Percentiles rank a stretch among this genome's conserved stretches.
phyloP scores from a whole-genome alignment of 2,329 filamentous ascomycete genomes.

The Chaetomium olivaceum region DNA sequence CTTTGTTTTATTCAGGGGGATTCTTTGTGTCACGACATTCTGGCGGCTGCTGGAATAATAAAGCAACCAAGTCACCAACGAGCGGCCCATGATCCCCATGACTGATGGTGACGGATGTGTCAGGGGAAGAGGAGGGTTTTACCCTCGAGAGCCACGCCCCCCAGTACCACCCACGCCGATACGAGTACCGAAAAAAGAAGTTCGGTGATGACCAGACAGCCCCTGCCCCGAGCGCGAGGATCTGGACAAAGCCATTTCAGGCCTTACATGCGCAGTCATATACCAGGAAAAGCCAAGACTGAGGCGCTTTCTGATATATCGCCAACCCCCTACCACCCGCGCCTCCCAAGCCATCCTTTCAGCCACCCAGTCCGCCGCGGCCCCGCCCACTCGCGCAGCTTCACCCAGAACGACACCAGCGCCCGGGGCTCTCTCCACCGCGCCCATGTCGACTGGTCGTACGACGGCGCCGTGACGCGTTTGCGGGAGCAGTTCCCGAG shows the following conservation, averaged over 20 bases:
- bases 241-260: slow-evolving; percentile 59
- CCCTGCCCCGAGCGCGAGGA: slow-evolving; percentile 65
- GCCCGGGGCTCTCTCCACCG: no score
- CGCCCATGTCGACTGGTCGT: slow-evolving; percentile 31
- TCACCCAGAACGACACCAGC: no score
- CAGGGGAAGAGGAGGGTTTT: background rate
- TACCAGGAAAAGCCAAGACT: no score
- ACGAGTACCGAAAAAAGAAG: slow-evolving; percentile 34
- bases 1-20: background rate
- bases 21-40: no score
- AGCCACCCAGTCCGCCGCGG: slow-evolving; percentile 57
- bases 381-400: no score
- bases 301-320: background rate
- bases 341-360: slow-evolving; percentile 31
- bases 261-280: slow-evolving; percentile 22
- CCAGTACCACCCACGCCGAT: slow-evolving; percentile 24
- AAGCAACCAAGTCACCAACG: slow-evolving; percentile 30
- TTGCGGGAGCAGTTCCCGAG: slow-evolving; percentile 17
- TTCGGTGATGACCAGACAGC: slow-evolving; percentile 59
- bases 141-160: background rate
- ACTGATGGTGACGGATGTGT: slow-evolving; percentile 44
- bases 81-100: slow-evolving; percentile 32
- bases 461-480: slow-evolving; percentile 23
- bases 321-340: slow-evolving; percentile 27
- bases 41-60: no score